Evolutionary conservation across 345 rosid genomes (phyloP), one percentile per base, ranked within the genome.

Genomic region (Ailanthus altissimus): DNA sequence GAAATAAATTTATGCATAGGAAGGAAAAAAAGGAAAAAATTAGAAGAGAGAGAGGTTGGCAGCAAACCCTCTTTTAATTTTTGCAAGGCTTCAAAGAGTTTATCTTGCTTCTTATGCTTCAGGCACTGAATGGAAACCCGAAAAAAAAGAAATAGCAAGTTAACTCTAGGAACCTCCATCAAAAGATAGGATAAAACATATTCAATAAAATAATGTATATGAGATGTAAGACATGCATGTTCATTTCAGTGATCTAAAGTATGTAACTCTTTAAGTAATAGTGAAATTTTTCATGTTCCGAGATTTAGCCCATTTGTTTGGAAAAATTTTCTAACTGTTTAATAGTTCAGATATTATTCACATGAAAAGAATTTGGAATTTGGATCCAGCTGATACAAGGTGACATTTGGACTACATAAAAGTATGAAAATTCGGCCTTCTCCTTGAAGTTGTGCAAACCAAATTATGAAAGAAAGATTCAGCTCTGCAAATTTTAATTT

Each of bases 21-120:
- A 36, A 16, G 56, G 15, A 18, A 18, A 4, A 36, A 72, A 82
- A 25, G 11, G 13, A 32, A 32, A 32, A 32, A 32, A 32, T 1
- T 32, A 57, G 75, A 8, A 53, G 32, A 42, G 64, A 58, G 32
- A 73, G 66, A 32, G 42, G 32, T 47, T 56, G 32, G 40, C 11
- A 54, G 46, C 79, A 36, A 69, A 93, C 99, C 96, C 85, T 87
- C 98, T 90, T 96, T 88, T 61, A 96, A 82, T 85, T 91, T 96
- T 82, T 90, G 91, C 46, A 91, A 79, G 66, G 98, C 96, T 72
- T 89, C 89, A 62, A 83, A 93, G 74, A 95, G 79, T 25, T 91
- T 89, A 14, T 87, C 86, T 76, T 90, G 93, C 9, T 77, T 38
- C 61, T 76, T 82, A 25, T 40, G 85, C 84, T 79, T 79, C 90